Evolutionary conservation across 2,329 filamentous ascomycete species (phyloP), one percentile per base, ranked within the genome.

Genomic region (Amesomyces nigricolor): DNA sequence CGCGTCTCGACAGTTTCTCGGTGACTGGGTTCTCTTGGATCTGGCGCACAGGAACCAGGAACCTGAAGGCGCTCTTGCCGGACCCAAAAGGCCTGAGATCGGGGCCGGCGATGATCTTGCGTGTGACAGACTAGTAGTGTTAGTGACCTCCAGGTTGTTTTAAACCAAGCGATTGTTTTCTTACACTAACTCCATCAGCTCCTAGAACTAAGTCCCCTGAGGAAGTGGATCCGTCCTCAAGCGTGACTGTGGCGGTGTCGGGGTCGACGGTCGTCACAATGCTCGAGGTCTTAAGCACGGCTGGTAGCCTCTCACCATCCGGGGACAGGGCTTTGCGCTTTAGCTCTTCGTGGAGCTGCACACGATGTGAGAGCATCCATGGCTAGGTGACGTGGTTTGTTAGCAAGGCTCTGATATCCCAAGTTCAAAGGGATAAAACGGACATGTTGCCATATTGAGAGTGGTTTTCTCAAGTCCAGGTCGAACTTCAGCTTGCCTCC

Each of bases 1-100:
- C 32, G 4, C 49, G 57, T 5, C 5, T n/a, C 3, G 43, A 39
- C 3, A 59, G 16, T 9, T 29, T 19, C 16, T 42, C 45, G 2
- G 57, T 59, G 19, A 26, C 39, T 1, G 50, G 51, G 29, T 59
- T 53, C 11, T 44, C 42, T 1, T 37, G 54, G 30, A 54, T 37
- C 10, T 40, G 22, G 16, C 30, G 2, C 2, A 44, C 13, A 0
- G 75, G 70, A 0, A 83, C 71, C 32, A 81, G 61, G 64, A 82
- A 83, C 7, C 80, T 69, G 61, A 81, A 83, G 0, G 79, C 78
- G 48, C 75, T 79, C 62, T 80, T 80, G 9, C 79, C 80, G 1
- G 73, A 75, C 1, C 72, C 69, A 42, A 72, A 74, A 0, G 74
- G 68, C 7, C 30, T 46, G n/a, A 57, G 38, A 14, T 49, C 48